Evolutionary conservation across 169 alveolate genomes (phyloP).

Genomic region (Plasmodium adleri): DNA sequence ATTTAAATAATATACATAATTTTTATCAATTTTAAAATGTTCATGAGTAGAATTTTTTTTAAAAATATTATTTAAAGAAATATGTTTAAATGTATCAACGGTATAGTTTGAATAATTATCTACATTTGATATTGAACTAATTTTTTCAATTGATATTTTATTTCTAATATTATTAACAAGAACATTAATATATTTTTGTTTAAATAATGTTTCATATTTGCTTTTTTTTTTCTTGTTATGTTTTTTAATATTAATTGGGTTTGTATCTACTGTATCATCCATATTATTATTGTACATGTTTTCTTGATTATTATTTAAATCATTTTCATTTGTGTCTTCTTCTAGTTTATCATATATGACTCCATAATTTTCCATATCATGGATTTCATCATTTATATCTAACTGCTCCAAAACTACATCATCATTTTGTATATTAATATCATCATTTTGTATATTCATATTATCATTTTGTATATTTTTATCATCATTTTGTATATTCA

Average conservation of each 20-base stretch:
- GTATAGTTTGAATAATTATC: constrained; percentile 55
- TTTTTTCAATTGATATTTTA: constrained; percentile 60
- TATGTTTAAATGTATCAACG: constrained; percentile 45
- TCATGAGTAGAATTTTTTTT: constrained; percentile 25
- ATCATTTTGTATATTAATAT: constrained; percentile 4
- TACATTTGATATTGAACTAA: constrained; percentile 68
- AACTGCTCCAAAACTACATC: constrained; percentile 24
- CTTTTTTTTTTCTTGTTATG: constrained; percentile 73
- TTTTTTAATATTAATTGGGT: constrained; percentile 25
- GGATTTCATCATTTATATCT: neutral
- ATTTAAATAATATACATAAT: constrained; percentile 66
- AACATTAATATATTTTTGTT: constrained; percentile 62
- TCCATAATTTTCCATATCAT: constrained; percentile 3
- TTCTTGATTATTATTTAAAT: neutral
- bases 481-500: neutral
- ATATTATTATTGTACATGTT: neutral
- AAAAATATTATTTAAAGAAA: constrained; percentile 32
- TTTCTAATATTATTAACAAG: constrained; percentile 31
- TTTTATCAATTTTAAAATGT: constrained; percentile 63
- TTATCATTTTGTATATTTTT: constrained; percentile 15
- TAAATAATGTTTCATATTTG: constrained; percentile 73
- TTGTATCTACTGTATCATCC: constrained; percentile 3
- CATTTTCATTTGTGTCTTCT: neutral
- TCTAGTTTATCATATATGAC: neutral
- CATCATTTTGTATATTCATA: neutral